phyloP scores from a whole-genome alignment of 2,329 filamentous ascomycete genomes.

The Aspergillus alliaceus region DNA sequence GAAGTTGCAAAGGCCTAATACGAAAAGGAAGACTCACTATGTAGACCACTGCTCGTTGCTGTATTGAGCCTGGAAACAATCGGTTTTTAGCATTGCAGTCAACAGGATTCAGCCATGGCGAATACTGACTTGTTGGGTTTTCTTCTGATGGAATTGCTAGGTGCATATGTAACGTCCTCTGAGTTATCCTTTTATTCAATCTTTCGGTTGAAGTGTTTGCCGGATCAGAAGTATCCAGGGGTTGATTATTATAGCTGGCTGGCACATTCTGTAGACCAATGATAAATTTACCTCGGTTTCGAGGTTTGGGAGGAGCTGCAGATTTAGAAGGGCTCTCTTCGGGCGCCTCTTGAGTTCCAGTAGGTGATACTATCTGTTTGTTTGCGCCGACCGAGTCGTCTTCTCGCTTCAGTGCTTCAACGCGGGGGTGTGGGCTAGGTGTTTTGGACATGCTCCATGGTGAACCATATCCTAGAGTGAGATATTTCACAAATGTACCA shows the following conservation, averaged over 20 bases:
- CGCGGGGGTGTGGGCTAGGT: slow-evolving; percentile 24
- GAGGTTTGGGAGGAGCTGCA: slow-evolving; percentile 15
- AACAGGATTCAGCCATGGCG: not conserved
- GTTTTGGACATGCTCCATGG: slow-evolving; percentile 43
- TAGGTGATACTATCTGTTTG: slow-evolving; percentile 1
- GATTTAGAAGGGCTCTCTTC: slow-evolving; percentile 4
- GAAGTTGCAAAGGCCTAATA: not conserved
- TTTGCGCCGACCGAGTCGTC: slow-evolving; percentile 2
- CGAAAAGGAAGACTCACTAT: slow-evolving; percentile 30
- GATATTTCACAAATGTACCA: slow-evolving; percentile 50
- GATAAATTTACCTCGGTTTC: slow-evolving; percentile 38
- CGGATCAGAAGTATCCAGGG: slow-evolving; percentile 26
- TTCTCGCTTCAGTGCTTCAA: slow-evolving; percentile 26
- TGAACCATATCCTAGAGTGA: slow-evolving; percentile 52
- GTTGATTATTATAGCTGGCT: slow-evolving; percentile 32
- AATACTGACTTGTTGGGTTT: slow-evolving; percentile 15
- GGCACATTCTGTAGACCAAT: slow-evolving; percentile 46
- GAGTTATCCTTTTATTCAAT: slow-evolving; percentile 32
- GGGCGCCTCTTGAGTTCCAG: not conserved
- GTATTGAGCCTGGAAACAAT: slow-evolving; percentile 13
- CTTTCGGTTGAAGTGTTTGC: slow-evolving; percentile 20
- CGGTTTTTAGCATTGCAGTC: not conserved
- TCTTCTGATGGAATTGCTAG: slow-evolving; percentile 19
- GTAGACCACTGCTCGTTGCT: slow-evolving; percentile 44
- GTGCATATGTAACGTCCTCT: slow-evolving; percentile 38